phyloP scores from a whole-genome alignment of 495 filamentous ascomycete genomes.

The Trichoderma erinaceum region DNA sequence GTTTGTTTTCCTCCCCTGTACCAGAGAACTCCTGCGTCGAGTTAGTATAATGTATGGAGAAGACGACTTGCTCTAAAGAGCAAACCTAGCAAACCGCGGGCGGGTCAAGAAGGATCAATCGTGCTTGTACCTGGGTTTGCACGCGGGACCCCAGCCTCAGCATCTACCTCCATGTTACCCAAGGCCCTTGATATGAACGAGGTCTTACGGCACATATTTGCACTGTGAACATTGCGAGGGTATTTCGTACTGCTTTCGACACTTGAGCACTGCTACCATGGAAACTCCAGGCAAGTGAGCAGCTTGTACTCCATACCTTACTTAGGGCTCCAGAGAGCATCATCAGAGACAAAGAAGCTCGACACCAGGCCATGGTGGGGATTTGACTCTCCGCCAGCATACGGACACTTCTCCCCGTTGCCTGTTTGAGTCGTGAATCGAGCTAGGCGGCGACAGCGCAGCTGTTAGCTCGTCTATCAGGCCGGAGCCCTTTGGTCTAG shows the following conservation, averaged over 20 bases:
- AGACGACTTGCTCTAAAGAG: not conserved
- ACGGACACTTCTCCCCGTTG: conserved; percentile 7
- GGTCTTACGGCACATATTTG: not conserved
- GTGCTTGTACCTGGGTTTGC: conserved; percentile 3
- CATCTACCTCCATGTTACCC: not conserved
- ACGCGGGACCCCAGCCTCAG: conserved; percentile 6
- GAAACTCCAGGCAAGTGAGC: no score
- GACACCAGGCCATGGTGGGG: not conserved
- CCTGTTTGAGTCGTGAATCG: not conserved
- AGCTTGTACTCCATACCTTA: not conserved
- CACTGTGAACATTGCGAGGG: not conserved
- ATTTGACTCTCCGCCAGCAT: conserved; percentile 2
- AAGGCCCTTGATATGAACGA: not conserved
- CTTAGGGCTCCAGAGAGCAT: not conserved
- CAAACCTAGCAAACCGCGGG: not conserved
- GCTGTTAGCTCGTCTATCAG: not conserved
- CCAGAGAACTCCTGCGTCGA: conserved; percentile 1
- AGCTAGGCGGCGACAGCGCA: not conserved
- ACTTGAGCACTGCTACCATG: not conserved
- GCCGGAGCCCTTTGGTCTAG: not conserved
- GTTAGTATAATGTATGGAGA: not conserved
- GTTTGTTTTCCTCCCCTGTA: not conserved
- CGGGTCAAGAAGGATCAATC: not conserved
- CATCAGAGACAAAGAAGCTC: not conserved
- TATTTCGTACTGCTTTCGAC: not conserved